Evolutionary conservation across 108 stramenopile species (phyloP), one percentile per base, ranked within the genome.

Genomic region (Seminavis robusta): DNA sequence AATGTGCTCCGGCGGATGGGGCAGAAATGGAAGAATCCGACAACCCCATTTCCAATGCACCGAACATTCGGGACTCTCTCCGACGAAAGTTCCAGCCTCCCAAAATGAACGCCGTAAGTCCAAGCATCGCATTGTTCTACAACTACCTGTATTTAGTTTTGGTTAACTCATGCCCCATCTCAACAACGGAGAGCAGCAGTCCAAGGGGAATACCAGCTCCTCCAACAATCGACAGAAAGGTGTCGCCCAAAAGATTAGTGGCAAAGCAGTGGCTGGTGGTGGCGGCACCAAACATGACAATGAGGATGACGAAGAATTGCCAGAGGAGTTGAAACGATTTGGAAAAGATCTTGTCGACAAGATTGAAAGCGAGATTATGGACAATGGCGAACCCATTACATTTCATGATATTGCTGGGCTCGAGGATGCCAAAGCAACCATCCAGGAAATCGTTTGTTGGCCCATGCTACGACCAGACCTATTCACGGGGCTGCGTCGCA

Each of bases 381-480:
- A 92, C 45, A 33, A 48, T 13, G 75, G 64, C 8, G 79, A 82
- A 23, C 46, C 69, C 16, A 59, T 89, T 8, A 86, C 87, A n/a
- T 96, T 96, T 74, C 83, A 86, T 41, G 92, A 94, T 51, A 94
- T 96, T 72, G 92, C 92, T 10, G 95, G 95, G 0, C 59, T 96
- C 43, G 47, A 59, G 3, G 71, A 88, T 60, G 96, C 93, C 43
- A 97, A 97, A 52, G 63, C 70, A 34, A 88, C 92, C 8, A 69
- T 97, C 7, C 49, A 71, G 51, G 96, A 97, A 74, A 62, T 90
- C n/a, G 90, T 97, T 13, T 80, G 90, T 47, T 81, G 81, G 87
- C 96, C 96, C 13, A 94, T 94, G 91, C 69, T 79, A 49, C 83
- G 93, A 10, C 96, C 96, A 7, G 96, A 94, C 36, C 48, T 97